Evolutionary conservation across 345 rosid species (phyloP).

Genomic region (Passiflora organensis): DNA sequence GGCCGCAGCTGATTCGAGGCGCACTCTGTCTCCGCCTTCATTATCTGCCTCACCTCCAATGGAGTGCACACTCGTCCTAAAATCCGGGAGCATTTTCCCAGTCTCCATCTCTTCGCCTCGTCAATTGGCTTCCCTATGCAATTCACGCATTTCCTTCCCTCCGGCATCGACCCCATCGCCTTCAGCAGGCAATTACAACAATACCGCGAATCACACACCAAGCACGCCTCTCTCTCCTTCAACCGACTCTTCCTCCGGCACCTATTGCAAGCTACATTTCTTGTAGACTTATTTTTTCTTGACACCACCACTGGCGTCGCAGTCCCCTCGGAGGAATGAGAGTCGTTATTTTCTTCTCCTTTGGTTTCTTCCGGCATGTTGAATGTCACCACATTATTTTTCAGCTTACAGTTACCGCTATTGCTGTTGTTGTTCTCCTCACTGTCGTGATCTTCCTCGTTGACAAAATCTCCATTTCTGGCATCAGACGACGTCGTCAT

Average conservation of each 20-base stretch:
- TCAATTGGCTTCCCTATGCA: conserved; percentile 56
- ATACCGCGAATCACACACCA: conserved; percentile 55
- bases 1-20: conserved; percentile 59
- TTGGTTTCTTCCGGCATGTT: conserved; percentile 28
- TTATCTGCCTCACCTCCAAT: conserved; percentile 51
- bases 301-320: conserved; percentile 1
- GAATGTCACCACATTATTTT: conserved; percentile 27
- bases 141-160: conserved; percentile 60
- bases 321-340: conserved; percentile 19
- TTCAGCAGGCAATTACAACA: conserved; percentile 55
- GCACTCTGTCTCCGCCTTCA: conserved; percentile 63
- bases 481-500: too few relatives aligned
- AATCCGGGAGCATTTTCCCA: conserved; percentile 50
- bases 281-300: not conserved
- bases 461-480: not conserved
- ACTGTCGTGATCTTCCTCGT: not conserved
- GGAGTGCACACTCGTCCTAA: conserved; percentile 40
- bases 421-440: not conserved
- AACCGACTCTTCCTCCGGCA: conserved; percentile 42
- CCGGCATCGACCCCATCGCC: conserved; percentile 80
- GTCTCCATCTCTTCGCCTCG: conserved; percentile 34
- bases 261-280: conserved; percentile 37
- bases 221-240: conserved; percentile 46
- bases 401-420: conserved; percentile 1
- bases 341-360: conserved; percentile 19